Percentiles rank a stretch among this genome's conserved stretches.
Evolutionary conservation across 2,329 filamentous ascomycete genomes (phyloP).

Genomic region (Fusarium staphyleae): DNA sequence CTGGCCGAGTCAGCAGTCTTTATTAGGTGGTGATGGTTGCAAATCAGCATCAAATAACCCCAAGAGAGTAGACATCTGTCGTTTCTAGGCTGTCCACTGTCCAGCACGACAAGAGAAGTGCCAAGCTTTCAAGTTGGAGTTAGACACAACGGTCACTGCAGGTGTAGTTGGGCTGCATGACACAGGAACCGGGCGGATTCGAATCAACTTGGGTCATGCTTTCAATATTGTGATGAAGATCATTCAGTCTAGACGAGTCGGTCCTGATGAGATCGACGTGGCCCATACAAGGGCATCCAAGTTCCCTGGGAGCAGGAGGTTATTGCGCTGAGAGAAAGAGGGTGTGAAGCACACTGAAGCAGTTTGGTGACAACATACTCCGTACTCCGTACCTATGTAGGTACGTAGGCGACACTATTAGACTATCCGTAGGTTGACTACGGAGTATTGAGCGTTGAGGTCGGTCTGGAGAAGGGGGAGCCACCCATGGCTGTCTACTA

Average conservation of each 20-base stretch:
- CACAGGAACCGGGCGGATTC: constrained; percentile 21
- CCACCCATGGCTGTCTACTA: constrained; percentile 11
- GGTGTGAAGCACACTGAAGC: constrained; percentile 11
- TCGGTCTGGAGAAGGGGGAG: constrained; percentile 15
- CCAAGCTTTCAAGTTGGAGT: constrained; percentile 29
- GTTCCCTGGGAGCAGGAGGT: constrained; percentile 20
- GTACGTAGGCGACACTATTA: no score
- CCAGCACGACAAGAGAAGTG: constrained; percentile 6
- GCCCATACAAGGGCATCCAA: constrained; percentile 1
- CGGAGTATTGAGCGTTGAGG: no score
- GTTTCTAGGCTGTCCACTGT: constrained; percentile 9
- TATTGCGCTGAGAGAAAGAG: constrained; percentile 25
- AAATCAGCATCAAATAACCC: constrained; percentile 12
- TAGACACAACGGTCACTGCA: constrained; percentile 12
- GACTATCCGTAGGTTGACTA: no score
- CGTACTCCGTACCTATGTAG: no score
- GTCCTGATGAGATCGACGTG: constrained; percentile 21
- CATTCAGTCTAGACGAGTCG: constrained; percentile 27
- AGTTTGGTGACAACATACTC: not conserved
- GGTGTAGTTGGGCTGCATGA: constrained; percentile 21
- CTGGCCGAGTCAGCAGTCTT: constrained; percentile 9
- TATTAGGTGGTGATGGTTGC: constrained; percentile 4
- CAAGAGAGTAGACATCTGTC: constrained; percentile 1
- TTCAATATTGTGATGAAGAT: constrained; percentile 21
- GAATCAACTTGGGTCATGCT: constrained; percentile 4